Base-by-base conservation (phyloP, 2,329 filamentous ascomycete species). In the Herpotrichia juniperi region DNA sequence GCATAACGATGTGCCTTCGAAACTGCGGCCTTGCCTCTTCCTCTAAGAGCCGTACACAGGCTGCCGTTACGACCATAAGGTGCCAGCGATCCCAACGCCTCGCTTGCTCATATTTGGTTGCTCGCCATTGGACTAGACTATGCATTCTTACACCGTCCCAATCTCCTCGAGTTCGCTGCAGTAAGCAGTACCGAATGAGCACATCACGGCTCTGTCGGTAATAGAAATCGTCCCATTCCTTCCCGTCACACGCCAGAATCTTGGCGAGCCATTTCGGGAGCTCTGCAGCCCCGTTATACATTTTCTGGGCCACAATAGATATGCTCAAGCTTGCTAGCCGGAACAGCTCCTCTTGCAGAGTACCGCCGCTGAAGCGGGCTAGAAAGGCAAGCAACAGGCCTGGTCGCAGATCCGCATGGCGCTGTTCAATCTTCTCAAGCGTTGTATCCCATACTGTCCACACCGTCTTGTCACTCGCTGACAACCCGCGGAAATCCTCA, bases 361-460 rank as follows among this genome's bases (percentile, higher is more conserved):
- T 31, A 7, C 39, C 40, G 26, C 43, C 34, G 21, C 21, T 4
- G 28, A 54, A 54, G 3, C 37, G 51, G 5, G 51, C 51, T 25
- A 54, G 26, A 5, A 54, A 54, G 42, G 48, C 51, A 28, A 54
- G 51, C 11, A 54, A 16, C 22, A 51, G 21, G 26, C 35, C 51
- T 30, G 48, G 42, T 34, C 37, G 51, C 17, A 50, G 8, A 35
- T 34, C 48, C 25, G 39, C 40, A 42, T 46, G 12, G 19, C 40
- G 30, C 25, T 32, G 12, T 21, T 52, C 42, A 22, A 52, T 55
- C 49, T 44, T 55, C 43, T 52, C 19, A 26, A 55, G 37, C 30
- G 49, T 52, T n/a, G 43, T 55, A 26, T 55, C 49, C 53, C 45
- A 55, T 35, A 55, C 53, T 7, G 53, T 52, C 49, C 45, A 52